Evolutionary conservation across 371 early-diverging fungal species (phyloP).

Genomic region (Saksenaea oblongispora): DNA sequence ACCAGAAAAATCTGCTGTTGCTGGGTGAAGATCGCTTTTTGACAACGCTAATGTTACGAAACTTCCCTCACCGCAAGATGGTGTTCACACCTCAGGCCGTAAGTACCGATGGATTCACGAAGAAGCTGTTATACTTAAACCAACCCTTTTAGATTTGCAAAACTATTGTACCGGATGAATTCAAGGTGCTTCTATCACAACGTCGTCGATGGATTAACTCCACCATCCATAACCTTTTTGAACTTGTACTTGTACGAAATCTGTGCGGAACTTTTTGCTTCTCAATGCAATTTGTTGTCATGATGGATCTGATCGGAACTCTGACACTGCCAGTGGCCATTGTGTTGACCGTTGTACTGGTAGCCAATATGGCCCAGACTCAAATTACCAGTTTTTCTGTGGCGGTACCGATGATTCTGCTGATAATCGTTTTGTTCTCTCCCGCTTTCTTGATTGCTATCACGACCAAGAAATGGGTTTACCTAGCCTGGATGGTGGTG

Average conservation of each 20-base stretch:
- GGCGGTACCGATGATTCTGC: slow-evolving; percentile 69
- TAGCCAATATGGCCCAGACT: slow-evolving; percentile 42
- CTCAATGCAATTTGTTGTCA: slow-evolving; percentile 87
- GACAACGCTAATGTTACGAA: slow-evolving; percentile 92
- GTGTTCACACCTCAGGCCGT: slow-evolving; percentile 89
- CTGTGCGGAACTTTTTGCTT: slow-evolving; percentile 88
- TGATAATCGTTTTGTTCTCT: slow-evolving; percentile 70
- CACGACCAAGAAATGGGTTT: slow-evolving; percentile 83
- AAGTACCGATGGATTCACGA: slow-evolving; percentile 26
- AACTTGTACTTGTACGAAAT: slow-evolving; percentile 77
- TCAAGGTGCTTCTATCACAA: slow-evolving; percentile 79
- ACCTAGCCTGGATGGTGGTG: slow-evolving; percentile 86
- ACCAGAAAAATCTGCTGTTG: slow-evolving; percentile 92
- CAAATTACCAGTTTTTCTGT: slow-evolving; percentile 39
- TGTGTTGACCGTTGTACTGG: slow-evolving; percentile 58
- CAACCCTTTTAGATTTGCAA: slow-evolving; percentile 53
- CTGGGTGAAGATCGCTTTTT: slow-evolving; percentile 96
- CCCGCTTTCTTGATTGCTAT: slow-evolving; percentile 87
- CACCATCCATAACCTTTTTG: slow-evolving; percentile 85
- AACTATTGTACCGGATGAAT: slow-evolving; percentile 81
- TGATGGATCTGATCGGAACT: slow-evolving; percentile 85
- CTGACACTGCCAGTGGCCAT: slow-evolving; percentile 82
- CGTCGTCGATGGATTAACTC: slow-evolving; percentile 92
- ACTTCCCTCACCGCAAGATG: slow-evolving; percentile 88
- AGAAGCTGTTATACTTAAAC: background rate